Evolutionary conservation across 345 rosid genomes (phyloP).

Genomic region (Pseudoturritis turrita): DNA sequence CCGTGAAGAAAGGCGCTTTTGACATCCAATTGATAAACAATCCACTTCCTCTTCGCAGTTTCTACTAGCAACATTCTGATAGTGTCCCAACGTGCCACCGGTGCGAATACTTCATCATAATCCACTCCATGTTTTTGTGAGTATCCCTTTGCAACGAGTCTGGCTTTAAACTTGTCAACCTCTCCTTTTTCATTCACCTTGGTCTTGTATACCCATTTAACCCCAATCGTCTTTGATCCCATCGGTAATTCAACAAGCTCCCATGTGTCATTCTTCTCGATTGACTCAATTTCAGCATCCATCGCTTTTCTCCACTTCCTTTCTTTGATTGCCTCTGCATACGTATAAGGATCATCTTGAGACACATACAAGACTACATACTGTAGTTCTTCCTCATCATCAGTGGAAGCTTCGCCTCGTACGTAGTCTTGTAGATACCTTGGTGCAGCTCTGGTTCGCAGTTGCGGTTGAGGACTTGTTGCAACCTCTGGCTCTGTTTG

Average conservation of each 20-base stretch:
- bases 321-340: neutral
- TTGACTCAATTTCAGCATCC: neutral
- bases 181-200: neutral
- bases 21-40: neutral
- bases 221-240: neutral
- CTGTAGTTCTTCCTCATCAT: neutral
- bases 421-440: neutral
- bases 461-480: too few species aligned
- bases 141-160: neutral
- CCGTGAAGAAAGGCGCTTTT: too few species aligned
- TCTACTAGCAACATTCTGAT: neutral
- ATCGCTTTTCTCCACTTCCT: neutral
- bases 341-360: neutral
- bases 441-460: neutral
- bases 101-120: neutral
- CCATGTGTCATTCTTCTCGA: neutral
- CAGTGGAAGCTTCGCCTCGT: neutral
- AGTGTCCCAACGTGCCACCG: neutral
- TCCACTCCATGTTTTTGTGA: neutral
- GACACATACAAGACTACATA: accelerated
- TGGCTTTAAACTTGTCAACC: neutral
- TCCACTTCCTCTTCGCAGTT: neutral
- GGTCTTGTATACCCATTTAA: neutral
- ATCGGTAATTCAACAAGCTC: neutral
- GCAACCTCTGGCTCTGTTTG: too few species aligned